Evolutionary conservation across 441 rosid species (phyloP).

Genomic region (Sinapis alba): DNA sequence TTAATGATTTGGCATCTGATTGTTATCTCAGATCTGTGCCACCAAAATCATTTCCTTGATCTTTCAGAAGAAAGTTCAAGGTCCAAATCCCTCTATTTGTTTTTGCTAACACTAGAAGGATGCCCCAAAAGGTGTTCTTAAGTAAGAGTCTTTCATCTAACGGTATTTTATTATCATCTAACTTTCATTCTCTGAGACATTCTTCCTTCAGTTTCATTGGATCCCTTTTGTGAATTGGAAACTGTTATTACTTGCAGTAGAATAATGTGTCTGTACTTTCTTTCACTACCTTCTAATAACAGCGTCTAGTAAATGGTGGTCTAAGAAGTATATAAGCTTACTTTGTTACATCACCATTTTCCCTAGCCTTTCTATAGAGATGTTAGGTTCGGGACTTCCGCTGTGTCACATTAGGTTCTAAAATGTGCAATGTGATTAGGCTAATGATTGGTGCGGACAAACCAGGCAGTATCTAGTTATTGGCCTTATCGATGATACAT

Average conservation of each 20-base stretch:
- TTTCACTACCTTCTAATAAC: constrained; percentile 5
- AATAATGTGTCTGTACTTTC: constrained; percentile 14
- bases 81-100: constrained; percentile 1
- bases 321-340: constrained; percentile 20
- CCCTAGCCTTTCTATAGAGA: neutral
- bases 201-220: constrained; percentile 26
- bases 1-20: constrained; percentile 20
- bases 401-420: constrained; percentile 19
- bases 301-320: constrained; percentile 17
- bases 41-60: constrained; percentile 23
- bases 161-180: constrained; percentile 1
- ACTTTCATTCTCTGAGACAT: constrained; percentile 4
- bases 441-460: constrained; percentile 23
- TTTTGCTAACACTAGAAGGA: constrained; percentile 22
- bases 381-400: constrained; percentile 6
- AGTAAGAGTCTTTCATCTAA: constrained; percentile 19
- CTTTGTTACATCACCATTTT: constrained; percentile 16
- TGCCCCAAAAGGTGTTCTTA: neutral
- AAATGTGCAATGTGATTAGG: constrained; percentile 26
- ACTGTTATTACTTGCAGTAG: neutral
- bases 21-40: constrained; percentile 15
- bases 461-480: constrained; percentile 22
- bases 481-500: constrained; percentile 20
- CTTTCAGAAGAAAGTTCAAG: constrained; percentile 27
- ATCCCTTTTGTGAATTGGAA: constrained; percentile 10